Conservation (phyloP, 176 grass and related monocot genomes). For the Saccharum officinarum region DNA sequence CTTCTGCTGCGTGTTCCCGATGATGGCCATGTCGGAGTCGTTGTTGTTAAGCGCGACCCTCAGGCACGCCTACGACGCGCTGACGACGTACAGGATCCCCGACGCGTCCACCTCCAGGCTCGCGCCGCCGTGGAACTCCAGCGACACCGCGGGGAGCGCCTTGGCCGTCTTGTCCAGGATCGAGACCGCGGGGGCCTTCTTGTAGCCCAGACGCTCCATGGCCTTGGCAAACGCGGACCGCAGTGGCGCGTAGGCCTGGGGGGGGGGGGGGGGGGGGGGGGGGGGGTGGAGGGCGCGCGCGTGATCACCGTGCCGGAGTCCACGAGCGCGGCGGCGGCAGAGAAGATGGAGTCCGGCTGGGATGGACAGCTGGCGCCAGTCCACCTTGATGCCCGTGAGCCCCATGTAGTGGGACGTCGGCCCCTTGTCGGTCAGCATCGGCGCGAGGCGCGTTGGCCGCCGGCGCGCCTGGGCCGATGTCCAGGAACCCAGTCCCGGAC, state of each 20-base stretch:
- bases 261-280: too few species aligned
- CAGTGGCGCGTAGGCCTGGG: constrained; percentile 49
- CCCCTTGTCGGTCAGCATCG: constrained; percentile 42
- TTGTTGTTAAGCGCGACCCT: too few species aligned
- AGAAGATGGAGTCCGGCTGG: constrained; percentile 33
- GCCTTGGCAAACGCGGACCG: constrained; percentile 30
- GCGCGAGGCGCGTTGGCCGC: constrained; percentile 44
- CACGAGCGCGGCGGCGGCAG: constrained; percentile 49
- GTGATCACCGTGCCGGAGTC: constrained; percentile 94
- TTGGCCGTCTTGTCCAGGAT: constrained; percentile 43
- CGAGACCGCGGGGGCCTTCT: constrained; percentile 20
- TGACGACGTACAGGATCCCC: constrained; percentile 53
- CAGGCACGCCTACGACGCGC: too few species aligned
- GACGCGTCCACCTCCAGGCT: constrained; percentile 41
- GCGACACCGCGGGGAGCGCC: constrained; percentile 46
- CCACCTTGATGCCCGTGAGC: constrained; percentile 52
- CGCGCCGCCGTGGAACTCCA: constrained; percentile 49
- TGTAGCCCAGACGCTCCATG: constrained; percentile 52
- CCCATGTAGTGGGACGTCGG: constrained; percentile 76
- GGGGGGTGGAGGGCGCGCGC: constrained; percentile 40
- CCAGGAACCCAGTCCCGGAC: constrained; percentile 54
- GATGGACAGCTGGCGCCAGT: constrained; percentile 35
- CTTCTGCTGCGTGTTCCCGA: too few species aligned
- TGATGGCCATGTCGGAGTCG: too few species aligned
- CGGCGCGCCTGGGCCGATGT: constrained; percentile 39